Percentiles rank a stretch among this genome's conserved stretches.
Conservation (phyloP, 208 protist genomes). For the Trypanosoma mega region DNA sequence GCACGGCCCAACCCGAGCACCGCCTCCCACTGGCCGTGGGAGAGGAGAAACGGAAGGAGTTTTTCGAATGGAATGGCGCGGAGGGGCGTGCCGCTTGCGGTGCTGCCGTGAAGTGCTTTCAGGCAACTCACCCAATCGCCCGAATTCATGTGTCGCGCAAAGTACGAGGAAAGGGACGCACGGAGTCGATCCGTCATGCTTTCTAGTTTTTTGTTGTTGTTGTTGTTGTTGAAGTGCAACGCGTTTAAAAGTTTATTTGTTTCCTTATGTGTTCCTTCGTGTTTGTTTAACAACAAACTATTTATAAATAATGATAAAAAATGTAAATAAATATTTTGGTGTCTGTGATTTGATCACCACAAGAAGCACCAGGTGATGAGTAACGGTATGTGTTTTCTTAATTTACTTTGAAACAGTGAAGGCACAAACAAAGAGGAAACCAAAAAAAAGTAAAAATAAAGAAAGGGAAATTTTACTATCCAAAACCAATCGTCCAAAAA, state of each 20-base stretch:
- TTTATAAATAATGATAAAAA: too few species aligned
- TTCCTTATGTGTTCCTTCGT: too few species aligned
- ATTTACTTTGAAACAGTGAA: too few species aligned
- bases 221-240: too few species aligned
- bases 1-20: constrained; percentile 22
- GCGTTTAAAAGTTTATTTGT: too few species aligned
- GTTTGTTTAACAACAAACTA: too few species aligned
- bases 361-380: too few species aligned
- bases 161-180: constrained; percentile 25
- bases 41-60: constrained; percentile 36
- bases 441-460: constrained; percentile 10
- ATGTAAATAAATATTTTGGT: too few species aligned
- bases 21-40: constrained; percentile 41
- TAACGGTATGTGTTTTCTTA: too few species aligned
- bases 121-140: constrained; percentile 36
- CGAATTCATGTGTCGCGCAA: constrained; percentile 23
- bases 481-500: not conserved
- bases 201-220: not conserved
- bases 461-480: not conserved
- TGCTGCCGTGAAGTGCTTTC: constrained; percentile 26
- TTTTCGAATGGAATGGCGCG: constrained; percentile 23
- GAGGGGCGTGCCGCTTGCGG: constrained; percentile 18
- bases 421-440: too few species aligned
- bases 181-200: constrained; percentile 27
- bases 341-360: too few species aligned